Evolutionary conservation across 352 stramenopile species (phyloP).

Genomic region (Plasmopara muralis): DNA sequence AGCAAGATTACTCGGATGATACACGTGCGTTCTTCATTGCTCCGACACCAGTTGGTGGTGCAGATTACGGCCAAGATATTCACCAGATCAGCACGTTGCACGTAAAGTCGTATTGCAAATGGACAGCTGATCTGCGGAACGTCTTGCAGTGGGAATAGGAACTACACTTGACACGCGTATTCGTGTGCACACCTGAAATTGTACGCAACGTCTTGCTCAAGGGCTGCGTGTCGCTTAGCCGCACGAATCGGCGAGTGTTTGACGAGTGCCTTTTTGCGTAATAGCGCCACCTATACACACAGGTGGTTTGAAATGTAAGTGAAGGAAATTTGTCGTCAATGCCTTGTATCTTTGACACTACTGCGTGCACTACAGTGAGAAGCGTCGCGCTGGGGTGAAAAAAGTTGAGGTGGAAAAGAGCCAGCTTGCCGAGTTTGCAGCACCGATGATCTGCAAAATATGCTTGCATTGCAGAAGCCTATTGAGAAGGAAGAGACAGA

Average conservation of each 20-base stretch:
- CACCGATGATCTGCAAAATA: slow-evolving; percentile 54
- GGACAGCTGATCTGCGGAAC: slow-evolving; percentile 53
- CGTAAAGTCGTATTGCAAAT: slow-evolving; percentile 51
- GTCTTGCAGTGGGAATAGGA: slow-evolving; percentile 48
- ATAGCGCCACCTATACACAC: slow-evolving; percentile 85
- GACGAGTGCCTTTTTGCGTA: slow-evolving; percentile 87
- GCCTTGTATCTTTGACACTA: slow-evolving; percentile 83
- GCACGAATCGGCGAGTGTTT: slow-evolving; percentile 83
- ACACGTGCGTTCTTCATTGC: slow-evolving; percentile 76
- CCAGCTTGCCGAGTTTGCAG: slow-evolving; percentile 58
- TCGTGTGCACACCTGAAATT: slow-evolving; percentile 85
- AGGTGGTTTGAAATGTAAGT: slow-evolving; percentile 80
- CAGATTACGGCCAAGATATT: slow-evolving; percentile 78
- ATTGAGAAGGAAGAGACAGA: slow-evolving; percentile 14
- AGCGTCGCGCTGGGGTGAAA: slow-evolving; percentile 60
- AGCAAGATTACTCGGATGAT: slow-evolving; percentile 64
- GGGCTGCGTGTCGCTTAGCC: slow-evolving; percentile 71
- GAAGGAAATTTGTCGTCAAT: slow-evolving; percentile 19
- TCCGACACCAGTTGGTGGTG: slow-evolving; percentile 73
- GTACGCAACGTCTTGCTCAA: slow-evolving; percentile 79
- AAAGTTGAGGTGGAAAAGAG: slow-evolving; percentile 53
- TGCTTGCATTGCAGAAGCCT: slow-evolving; percentile 34
- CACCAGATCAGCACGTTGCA: slow-evolving; percentile 46
- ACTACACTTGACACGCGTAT: slow-evolving; percentile 50
- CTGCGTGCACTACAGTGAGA: slow-evolving; percentile 64